Percentiles rank a stretch among this genome's conserved stretches.
phyloP scores from a whole-genome alignment of 805 yeast genomes.

The Cyberlindnera galapagoensis region DNA sequence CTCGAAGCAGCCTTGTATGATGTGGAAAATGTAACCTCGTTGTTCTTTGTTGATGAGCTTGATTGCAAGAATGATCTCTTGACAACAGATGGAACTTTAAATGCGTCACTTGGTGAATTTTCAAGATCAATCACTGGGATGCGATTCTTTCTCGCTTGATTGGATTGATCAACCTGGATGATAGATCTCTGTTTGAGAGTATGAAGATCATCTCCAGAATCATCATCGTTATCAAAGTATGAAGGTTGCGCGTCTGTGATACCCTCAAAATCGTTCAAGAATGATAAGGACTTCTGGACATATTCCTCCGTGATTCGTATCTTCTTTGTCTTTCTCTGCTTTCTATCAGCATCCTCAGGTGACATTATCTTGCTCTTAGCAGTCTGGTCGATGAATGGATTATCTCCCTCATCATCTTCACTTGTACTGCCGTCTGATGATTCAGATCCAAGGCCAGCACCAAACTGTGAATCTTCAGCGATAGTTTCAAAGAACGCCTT shows the following conservation, averaged over 20 bases:
- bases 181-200: conserved; percentile 39
- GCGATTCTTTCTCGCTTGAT: conserved; percentile 17
- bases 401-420: conserved; percentile 24
- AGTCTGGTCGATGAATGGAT: conserved; percentile 22
- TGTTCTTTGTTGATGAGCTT: conserved; percentile 33
- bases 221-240: conserved; percentile 24
- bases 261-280: conserved; percentile 33
- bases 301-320: conserved; percentile 44
- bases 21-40: conserved; percentile 45
- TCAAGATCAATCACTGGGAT: conserved; percentile 18
- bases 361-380: conserved; percentile 8
- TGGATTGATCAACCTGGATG: conserved; percentile 26
- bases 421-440: conserved; percentile 22
- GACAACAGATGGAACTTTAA: conserved; percentile 34
- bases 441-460: conserved; percentile 24
- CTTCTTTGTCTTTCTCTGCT: conserved; percentile 22
- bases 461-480: conserved; percentile 37
- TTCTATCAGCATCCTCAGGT: conserved; percentile 13
- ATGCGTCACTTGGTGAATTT: conserved; percentile 18
- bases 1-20: conserved; percentile 51
- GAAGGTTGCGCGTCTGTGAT: conserved; percentile 9
- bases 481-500: conserved; percentile 64
- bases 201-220: conserved; percentile 37
- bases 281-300: conserved; percentile 51
- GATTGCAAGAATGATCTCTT: conserved; percentile 38